Conservation (phyloP, 2,329 filamentous ascomycete genomes). For the Nothophoma quercina region DNA sequence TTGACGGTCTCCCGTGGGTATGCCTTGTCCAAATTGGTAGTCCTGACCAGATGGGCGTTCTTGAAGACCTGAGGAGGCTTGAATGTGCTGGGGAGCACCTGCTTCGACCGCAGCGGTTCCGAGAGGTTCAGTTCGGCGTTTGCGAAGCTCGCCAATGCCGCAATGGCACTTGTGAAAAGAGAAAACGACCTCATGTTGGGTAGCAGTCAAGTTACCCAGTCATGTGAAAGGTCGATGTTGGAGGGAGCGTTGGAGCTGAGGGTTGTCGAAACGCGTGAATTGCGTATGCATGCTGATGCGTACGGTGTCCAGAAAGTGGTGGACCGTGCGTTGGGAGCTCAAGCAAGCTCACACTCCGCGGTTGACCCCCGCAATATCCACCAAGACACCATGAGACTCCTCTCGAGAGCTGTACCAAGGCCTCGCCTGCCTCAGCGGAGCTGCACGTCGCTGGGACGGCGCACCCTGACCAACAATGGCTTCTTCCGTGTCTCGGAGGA, state of each 20-base stretch:
- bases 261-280: conserved; percentile 14
- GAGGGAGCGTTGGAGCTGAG: conserved; percentile 20
- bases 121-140: conserved; percentile 65
- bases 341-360: conserved; percentile 17
- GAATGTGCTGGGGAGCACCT: conserved; percentile 65
- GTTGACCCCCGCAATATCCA: conserved; percentile 4
- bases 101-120: conserved; percentile 62
- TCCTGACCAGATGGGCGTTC: conserved; percentile 89
- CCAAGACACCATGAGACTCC: conserved; percentile 34
- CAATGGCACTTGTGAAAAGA: conserved; percentile 52
- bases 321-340: conserved; percentile 20
- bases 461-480: conserved; percentile 50
- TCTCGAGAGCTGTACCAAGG: conserved; percentile 27
- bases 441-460: conserved; percentile 21
- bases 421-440: conserved; percentile 19
- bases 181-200: conserved; percentile 51
- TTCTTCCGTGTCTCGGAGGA: conserved; percentile 81
- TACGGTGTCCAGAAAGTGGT: conserved; percentile 39
- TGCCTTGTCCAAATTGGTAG: conserved; percentile 90
- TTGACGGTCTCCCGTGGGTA: conserved; percentile 92
- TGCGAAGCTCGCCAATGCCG: conserved; percentile 68
- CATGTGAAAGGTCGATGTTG: conserved; percentile 37
- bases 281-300: conserved; percentile 41
- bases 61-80: conserved; percentile 90
- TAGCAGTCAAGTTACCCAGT: conserved; percentile 39